These are phyloP conservation scores for Boletus speciosus DNA, from an alignment of 768 basidiomycete genomes.

Conservation along the genomic window DNA sequence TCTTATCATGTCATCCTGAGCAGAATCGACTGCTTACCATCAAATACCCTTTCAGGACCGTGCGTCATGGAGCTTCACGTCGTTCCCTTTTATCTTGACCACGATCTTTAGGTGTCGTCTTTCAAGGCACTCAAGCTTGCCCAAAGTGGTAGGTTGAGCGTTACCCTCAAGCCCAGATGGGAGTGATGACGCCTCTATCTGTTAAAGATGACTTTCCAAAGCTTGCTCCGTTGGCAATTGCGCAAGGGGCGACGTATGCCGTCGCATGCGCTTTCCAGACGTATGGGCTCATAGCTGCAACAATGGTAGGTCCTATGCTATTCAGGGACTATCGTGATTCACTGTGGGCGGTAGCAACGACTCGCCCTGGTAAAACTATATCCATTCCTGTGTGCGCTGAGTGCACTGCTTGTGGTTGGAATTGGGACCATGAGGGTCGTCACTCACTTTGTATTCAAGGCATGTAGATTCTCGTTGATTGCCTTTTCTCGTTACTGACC, in stretches of 20 bases:
- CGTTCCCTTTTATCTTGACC: background rate
- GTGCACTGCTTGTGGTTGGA: conserved; percentile 47
- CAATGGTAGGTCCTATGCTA: conserved; percentile 39
- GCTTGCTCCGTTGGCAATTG: conserved; percentile 54
- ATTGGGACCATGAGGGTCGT: conserved; percentile 54
- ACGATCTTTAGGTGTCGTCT: conserved; percentile 48
- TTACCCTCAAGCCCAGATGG: background rate
- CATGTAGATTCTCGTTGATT: conserved; percentile 18
- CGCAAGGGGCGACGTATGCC: conserved; percentile 58
- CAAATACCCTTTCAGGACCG: conserved; percentile 15
- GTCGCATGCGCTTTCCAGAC: conserved; percentile 47
- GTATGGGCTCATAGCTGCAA: conserved; percentile 52
- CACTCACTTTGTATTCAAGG: conserved; percentile 69
- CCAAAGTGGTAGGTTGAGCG: conserved; percentile 41
- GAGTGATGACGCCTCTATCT: background rate
- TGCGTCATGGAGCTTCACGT: conserved; percentile 2
- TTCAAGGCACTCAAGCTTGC: conserved; percentile 54
- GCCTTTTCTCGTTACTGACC: background rate
- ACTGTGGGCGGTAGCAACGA: conserved; percentile 45
- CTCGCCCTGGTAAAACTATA: conserved; percentile 51
- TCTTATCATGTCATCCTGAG: background rate
- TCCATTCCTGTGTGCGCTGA: conserved; percentile 47
- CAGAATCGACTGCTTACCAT: background rate
- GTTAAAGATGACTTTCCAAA: conserved; percentile 40
- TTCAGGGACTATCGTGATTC: background rate